A percentile compares a stretch with the other conserved stretches of the same genome.
Evolutionary conservation across 352 stramenopile species (phyloP).

Genomic region (Plasmopara viticola): DNA sequence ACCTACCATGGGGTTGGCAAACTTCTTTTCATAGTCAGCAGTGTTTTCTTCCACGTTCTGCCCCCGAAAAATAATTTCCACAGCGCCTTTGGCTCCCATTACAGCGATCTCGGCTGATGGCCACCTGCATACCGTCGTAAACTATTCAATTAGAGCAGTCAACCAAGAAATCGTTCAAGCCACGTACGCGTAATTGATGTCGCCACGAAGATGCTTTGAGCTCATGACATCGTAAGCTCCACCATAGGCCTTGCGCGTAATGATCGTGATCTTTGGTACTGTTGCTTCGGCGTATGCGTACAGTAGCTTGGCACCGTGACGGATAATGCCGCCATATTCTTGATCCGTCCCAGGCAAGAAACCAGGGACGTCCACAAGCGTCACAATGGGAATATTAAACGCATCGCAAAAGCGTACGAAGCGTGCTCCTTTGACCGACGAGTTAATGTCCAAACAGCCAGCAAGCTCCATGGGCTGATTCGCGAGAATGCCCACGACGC

Average conservation of each 20-base stretch:
- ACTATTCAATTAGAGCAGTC: neutral
- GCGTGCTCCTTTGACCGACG: conserved; percentile 93
- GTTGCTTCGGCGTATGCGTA: conserved; percentile 98
- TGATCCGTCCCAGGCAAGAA: conserved; percentile 96
- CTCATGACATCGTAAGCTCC: conserved; percentile 99
- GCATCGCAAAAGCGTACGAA: conserved; percentile 98
- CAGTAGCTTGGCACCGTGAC: conserved; percentile 95
- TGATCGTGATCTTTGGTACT: conserved; percentile 98
- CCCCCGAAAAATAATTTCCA: conserved; percentile 97
- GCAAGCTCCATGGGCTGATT: conserved; percentile 97
- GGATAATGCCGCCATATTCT: conserved; percentile 91
- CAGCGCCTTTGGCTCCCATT: conserved; percentile 93
- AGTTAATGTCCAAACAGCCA: conserved; percentile 97
- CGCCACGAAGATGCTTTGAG: conserved; percentile 95
- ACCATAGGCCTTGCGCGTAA: conserved; percentile 98
- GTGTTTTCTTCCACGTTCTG: conserved; percentile 94
- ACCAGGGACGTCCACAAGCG: conserved; percentile 97
- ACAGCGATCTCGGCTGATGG: conserved; percentile 80
- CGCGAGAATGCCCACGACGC: conserved; percentile 94
- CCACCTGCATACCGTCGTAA: conserved; percentile 31
- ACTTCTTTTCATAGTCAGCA: conserved; percentile 93
- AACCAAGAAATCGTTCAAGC: neutral
- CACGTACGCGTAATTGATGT: conserved; percentile 95
- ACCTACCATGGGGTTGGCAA: conserved; percentile 92
- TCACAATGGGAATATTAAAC: conserved; percentile 98